A percentile compares a stretch with the other conserved stretches of the same genome.
Evolutionary conservation across 78 protist species (phyloP).

Genomic region (Planoprotostelium fungivorum): DNA sequence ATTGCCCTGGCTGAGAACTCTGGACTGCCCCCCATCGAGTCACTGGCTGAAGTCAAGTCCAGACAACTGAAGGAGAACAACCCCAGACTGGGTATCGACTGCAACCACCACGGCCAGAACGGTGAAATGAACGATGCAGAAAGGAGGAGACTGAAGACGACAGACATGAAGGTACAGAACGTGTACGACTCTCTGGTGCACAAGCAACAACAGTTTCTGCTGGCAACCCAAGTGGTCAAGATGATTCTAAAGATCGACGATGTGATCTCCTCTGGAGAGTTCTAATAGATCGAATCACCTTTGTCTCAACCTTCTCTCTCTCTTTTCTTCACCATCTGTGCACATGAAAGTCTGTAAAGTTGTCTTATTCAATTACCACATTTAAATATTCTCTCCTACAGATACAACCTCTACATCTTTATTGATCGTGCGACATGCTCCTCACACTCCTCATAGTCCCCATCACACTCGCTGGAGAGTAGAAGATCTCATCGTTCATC

Average conservation of each 20-base stretch:
- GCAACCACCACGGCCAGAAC: conserved; percentile 58
- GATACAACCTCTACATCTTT: too few species aligned
- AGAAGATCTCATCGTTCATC: too few species aligned
- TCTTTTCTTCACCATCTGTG: too few species aligned
- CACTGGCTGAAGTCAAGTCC: conserved; percentile 83
- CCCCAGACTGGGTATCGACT: conserved; percentile 95
- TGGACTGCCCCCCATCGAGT: conserved; percentile 91
- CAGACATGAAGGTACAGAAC: conserved; percentile 88
- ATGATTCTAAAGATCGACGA: conserved; percentile 99
- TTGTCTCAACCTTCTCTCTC: background rate
- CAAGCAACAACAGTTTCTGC: conserved; percentile 94
- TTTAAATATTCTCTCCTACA: too few species aligned
- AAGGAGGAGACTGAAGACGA: background rate
- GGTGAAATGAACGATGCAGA: background rate
- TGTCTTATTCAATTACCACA: too few species aligned
- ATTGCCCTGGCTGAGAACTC: conserved; percentile 97
- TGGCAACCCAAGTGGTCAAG: conserved; percentile 98
- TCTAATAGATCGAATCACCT: background rate
- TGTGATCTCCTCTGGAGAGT: conserved; percentile 61
- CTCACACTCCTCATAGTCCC: too few species aligned
- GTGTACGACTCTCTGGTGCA: conserved; percentile 96
- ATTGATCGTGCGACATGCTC: too few species aligned
- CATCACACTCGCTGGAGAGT: too few species aligned
- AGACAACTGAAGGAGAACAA: conserved; percentile 77
- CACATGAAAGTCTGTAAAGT: too few species aligned